These are phyloP conservation scores for Microsporum ferrugineum DNA, from an alignment of 2,329 filamentous ascomycete species.

Conservation along the genomic window DNA sequence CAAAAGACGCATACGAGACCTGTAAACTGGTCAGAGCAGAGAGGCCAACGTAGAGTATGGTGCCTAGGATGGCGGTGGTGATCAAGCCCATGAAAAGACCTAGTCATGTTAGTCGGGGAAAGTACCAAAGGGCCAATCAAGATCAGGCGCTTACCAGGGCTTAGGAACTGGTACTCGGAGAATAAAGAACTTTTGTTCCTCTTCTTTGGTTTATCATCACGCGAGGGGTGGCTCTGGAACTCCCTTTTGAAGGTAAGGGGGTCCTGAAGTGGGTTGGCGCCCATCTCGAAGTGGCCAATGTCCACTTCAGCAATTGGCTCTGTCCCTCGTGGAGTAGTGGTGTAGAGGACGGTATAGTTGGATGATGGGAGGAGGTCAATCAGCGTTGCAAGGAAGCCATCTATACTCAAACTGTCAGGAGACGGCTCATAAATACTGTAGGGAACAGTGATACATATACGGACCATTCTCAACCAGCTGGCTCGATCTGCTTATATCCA, in stretches of 20 bases:
- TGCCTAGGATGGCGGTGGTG: constrained; percentile 57
- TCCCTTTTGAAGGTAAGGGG: constrained; percentile 62
- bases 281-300: constrained; percentile 48
- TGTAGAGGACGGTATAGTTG: constrained; percentile 65
- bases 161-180: constrained; percentile 90
- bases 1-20: constrained; percentile 88
- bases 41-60: constrained; percentile 69
- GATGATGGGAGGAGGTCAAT: constrained; percentile 37
- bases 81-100: constrained; percentile 82
- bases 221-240: constrained; percentile 29
- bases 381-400: constrained; percentile 38
- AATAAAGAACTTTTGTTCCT: constrained; percentile 42
- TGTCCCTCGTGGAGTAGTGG: constrained; percentile 47
- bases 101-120: constrained; percentile 26
- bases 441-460: constrained; percentile 11
- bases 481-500: constrained; percentile 25
- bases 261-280: constrained; percentile 44
- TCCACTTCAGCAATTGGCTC: constrained; percentile 17
- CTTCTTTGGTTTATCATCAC: constrained; percentile 17
- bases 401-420: constrained; percentile 19
- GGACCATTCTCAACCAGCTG: constrained; percentile 36
- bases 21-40: constrained; percentile 66
- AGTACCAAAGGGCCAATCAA: not conserved
- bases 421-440: not conserved
- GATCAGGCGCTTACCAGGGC: constrained; percentile 52